phyloP scores from a whole-genome alignment of 768 basidiomycete species.

The Agrocybe chaxingu region DNA sequence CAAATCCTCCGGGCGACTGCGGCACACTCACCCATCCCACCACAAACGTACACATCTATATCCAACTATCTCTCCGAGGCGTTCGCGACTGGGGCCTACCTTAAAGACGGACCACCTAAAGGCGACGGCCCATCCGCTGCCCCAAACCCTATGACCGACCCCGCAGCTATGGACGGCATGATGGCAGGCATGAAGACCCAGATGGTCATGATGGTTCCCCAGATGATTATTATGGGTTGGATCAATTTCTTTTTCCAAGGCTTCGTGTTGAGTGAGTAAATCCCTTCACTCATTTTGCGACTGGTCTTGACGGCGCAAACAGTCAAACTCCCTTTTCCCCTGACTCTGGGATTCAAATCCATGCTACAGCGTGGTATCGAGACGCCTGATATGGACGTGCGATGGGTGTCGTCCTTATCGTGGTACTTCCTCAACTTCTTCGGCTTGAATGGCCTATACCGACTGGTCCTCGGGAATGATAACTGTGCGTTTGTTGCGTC shows the following conservation, averaged over 20 bases:
- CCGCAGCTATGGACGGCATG: slow-evolving; percentile 94
- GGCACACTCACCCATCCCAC: slow-evolving; percentile 77
- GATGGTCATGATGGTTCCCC: slow-evolving; percentile 98
- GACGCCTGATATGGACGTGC: slow-evolving; percentile 94
- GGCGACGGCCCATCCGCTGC: slow-evolving; percentile 55
- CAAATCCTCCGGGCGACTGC: slow-evolving; percentile 83
- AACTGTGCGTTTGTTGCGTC: slow-evolving; percentile 57
- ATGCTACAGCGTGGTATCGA: slow-evolving; percentile 97
- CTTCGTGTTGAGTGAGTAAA: slow-evolving; percentile 87
- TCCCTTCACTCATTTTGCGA: not conserved
- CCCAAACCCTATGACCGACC: slow-evolving; percentile 85
- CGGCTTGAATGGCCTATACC: slow-evolving; percentile 93
- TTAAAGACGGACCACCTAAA: slow-evolving; percentile 81
- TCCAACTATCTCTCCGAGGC: slow-evolving; percentile 71
- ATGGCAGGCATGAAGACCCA: slow-evolving; percentile 99
- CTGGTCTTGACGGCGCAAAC: not conserved
- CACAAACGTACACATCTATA: slow-evolving; percentile 67
- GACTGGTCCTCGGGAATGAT: slow-evolving; percentile 85
- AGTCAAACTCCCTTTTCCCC: slow-evolving; percentile 97
- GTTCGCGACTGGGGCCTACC: slow-evolving; percentile 73
- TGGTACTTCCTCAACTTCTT: slow-evolving; percentile 99
- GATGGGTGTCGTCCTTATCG: slow-evolving; percentile 97
- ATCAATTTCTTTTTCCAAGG: slow-evolving; percentile 99
- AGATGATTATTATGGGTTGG: slow-evolving; percentile 99
- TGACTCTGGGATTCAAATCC: slow-evolving; percentile 95